Evolutionary conservation across 1,284 basidiomycete species (phyloP).

Genomic region (Ceratobasidium sp.): DNA sequence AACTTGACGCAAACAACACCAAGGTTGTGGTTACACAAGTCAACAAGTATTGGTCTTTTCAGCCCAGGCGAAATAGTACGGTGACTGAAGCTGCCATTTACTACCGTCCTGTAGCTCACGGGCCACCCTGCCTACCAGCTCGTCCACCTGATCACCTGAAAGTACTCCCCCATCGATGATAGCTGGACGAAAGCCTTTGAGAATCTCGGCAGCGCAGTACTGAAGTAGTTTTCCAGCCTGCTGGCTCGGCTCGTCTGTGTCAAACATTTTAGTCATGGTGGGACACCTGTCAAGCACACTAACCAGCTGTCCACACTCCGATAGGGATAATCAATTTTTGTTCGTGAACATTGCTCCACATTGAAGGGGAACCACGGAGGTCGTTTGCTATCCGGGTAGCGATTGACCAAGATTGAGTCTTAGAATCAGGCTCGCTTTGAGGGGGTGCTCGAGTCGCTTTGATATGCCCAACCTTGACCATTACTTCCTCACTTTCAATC

Average conservation of each 20-base stretch:
- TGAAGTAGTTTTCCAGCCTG: constrained; percentile 24
- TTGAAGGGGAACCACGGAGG: constrained; percentile 1
- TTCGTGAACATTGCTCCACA: constrained; percentile 38
- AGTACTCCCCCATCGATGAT: constrained; percentile 24
- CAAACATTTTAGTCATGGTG: not conserved
- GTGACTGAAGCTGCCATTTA: constrained; percentile 27
- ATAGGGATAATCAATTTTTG: constrained; percentile 19
- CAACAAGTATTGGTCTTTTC: not conserved
- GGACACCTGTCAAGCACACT: not conserved
- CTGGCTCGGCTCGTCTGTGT: constrained; percentile 15
- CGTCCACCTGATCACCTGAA: constrained; percentile 20
- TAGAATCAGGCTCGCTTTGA: not conserved
- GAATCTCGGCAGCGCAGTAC: constrained; percentile 14
- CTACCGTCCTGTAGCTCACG: not conserved
- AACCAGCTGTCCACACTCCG: constrained; percentile 34
- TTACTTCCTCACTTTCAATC: constrained; percentile 9
- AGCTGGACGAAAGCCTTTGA: constrained; percentile 24
- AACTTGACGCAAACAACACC: no score
- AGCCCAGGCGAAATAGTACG: constrained; percentile 39
- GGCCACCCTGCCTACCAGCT: constrained; percentile 1
- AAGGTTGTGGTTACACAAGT: not conserved
- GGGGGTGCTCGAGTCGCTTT: not conserved
- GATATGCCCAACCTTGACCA: constrained; percentile 8
- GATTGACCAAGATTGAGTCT: constrained; percentile 21
- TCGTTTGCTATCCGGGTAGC: constrained; percentile 16